Evolutionary conservation across 208 protist genomes (phyloP), one percentile per base, ranked within the genome.

Genomic region (Porcisia hertigi): DNA sequence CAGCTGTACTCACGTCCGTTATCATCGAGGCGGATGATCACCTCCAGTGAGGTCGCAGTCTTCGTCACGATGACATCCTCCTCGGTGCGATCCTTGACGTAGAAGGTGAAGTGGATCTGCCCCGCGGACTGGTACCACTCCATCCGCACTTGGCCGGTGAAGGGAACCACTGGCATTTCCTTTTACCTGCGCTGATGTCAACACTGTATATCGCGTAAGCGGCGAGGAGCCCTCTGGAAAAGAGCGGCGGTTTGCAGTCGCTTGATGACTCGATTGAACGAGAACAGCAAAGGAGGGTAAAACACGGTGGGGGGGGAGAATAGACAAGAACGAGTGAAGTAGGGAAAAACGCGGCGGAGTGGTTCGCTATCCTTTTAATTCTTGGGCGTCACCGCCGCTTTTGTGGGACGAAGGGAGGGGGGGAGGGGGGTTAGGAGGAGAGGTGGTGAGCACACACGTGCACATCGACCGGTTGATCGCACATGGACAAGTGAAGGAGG

Each of bases 81-180:
- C 34, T 79, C 79, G 0, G 66, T 73, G 36, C 89, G 81, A 30
- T 97, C 84, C 69, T 96, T 95, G 25, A 97, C 88, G 83, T 95
- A 97, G 77, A 97, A 96, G 52, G 86, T 92, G 73, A 98, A 88
- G 57, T 85, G 87, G 41, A 98, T 59, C 18, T 71, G 71, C 18
- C 84, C 77, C 7, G 73, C 74, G 16, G 90, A 92, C 79, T 98
- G 96, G 77, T 95, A 98, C 94, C 94, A 98, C 75, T 98, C 96
- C 77, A 88, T 90, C 57, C 90, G 88, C 60, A 96, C 89, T 49
- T 80, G 75, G 0, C 82, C 86, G 11, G 71, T 76, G 70, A 91
- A 93, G 9, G 83, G 77, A 18, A 88, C 77, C 9, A 86, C 90
- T 43, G 81, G 75, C 69, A 87, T 90, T 65, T 54, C 36, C 34